phyloP scores from a whole-genome alignment of 371 early-diverging fungal species.

The Mortierella sp. region DNA sequence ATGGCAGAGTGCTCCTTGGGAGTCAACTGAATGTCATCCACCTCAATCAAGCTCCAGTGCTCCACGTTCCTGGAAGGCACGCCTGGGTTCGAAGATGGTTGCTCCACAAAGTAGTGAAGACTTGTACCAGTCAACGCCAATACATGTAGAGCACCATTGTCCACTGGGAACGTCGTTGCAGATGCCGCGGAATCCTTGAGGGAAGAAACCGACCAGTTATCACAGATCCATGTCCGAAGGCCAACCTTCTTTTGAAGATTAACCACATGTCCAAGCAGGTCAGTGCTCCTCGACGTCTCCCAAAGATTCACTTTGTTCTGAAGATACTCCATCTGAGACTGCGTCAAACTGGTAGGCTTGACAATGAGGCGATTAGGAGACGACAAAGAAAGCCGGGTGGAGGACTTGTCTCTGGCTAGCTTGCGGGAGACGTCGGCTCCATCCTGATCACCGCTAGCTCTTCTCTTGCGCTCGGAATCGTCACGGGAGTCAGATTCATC shows the following conservation, averaged over 20 bases:
- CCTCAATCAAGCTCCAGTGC: constrained; percentile 48
- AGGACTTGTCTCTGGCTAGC: constrained; percentile 5
- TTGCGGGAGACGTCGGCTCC: constrained; percentile 9
- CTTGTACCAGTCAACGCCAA: constrained; percentile 35
- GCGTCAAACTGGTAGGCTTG: constrained; percentile 2
- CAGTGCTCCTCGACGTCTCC: constrained; percentile 19
- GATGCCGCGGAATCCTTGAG: constrained; percentile 10
- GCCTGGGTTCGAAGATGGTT: not conserved
- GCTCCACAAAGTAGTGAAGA: constrained; percentile 30
- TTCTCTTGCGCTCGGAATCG: constrained; percentile 22
- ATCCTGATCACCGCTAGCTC: constrained; percentile 8
- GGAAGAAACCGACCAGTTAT: constrained; percentile 16
- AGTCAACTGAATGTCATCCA: constrained; percentile 13
- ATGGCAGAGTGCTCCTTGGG: not conserved
- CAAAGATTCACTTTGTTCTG: constrained; percentile 12
- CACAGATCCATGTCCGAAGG: constrained; percentile 37
- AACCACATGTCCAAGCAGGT: constrained; percentile 12
- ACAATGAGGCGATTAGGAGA: not conserved
- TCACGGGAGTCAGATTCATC: constrained; percentile 18
- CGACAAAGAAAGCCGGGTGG: not conserved
- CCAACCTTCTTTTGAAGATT: constrained; percentile 16
- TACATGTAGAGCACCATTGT: constrained; percentile 22
- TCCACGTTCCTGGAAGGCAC: constrained; percentile 13
- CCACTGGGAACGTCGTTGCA: not conserved
- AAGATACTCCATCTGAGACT: constrained; percentile 17